These are phyloP conservation scores for Rhytidiadelphus loreus DNA, from an alignment of 225 moss, liverwort and hornwort species.

Conservation along the genomic window DNA sequence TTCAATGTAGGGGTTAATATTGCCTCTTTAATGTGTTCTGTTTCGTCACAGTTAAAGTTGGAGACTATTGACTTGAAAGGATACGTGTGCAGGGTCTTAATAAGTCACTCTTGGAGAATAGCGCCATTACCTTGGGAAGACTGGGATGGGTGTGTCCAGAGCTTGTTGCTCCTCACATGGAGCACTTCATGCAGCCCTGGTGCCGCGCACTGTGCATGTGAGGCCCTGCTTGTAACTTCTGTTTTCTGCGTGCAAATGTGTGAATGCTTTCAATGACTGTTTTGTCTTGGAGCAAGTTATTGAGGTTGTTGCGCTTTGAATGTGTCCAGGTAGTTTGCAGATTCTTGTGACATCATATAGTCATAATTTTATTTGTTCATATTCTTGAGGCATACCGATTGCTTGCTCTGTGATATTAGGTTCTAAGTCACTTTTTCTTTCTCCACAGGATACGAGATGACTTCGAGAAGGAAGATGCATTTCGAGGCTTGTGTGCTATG, in stretches of 20 bases:
- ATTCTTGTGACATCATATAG: background rate
- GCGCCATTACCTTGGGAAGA: slow-evolving; percentile 97
- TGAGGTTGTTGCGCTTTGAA: background rate
- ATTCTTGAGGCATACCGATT: background rate
- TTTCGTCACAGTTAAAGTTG: background rate
- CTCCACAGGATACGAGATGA: slow-evolving; percentile 82
- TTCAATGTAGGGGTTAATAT: background rate
- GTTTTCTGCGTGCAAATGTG: background rate
- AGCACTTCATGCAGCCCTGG: slow-evolving; percentile 98
- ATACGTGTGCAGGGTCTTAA: slow-evolving; percentile 74
- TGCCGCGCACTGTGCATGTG: slow-evolving; percentile 92
- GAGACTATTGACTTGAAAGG: slow-evolving; percentile 8
- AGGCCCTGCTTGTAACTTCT: slow-evolving; percentile 12
- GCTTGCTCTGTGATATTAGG: background rate
- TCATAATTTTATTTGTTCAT: background rate
- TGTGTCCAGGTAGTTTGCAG: background rate
- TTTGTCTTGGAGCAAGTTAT: background rate
- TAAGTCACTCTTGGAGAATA: slow-evolving; percentile 96
- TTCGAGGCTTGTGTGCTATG: slow-evolving; percentile 95
- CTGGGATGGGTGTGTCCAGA: slow-evolving; percentile 99
- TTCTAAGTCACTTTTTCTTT: background rate
- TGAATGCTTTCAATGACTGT: background rate
- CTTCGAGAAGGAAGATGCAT: slow-evolving; percentile 94
- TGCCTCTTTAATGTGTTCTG: background rate
- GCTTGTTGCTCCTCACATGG: slow-evolving; percentile 97